Percentiles rank a stretch among this genome's conserved stretches.
Evolutionary conservation across 768 basidiomycete species (phyloP).

Genomic region (Filobasidium wieringae): DNA sequence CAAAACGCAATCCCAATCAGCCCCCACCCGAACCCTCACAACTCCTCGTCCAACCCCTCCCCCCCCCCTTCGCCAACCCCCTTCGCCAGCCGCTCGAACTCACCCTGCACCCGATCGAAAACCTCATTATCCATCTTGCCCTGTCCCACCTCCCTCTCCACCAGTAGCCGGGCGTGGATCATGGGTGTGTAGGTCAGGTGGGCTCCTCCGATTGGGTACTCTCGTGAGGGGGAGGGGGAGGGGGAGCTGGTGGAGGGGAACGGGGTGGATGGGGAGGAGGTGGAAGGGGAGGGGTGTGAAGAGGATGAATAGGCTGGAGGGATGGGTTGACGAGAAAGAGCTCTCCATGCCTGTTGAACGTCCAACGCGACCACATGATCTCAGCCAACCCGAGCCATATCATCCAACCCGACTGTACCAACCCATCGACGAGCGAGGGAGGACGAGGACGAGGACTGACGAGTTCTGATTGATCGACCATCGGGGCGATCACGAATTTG

Average conservation of each 20-base stretch:
- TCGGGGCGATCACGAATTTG: slow-evolving; percentile 84
- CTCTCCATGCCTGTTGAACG: slow-evolving; percentile 71
- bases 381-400: neutral
- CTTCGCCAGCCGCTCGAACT: neutral
- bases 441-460: no score
- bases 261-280: neutral
- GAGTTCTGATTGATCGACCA: slow-evolving; percentile 97
- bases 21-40: no score
- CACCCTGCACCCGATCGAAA: neutral
- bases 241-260: neutral
- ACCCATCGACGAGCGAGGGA: no score
- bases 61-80: slow-evolving; percentile 8
- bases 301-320: slow-evolving; percentile 13
- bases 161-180: slow-evolving; percentile 70
- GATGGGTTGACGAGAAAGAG: slow-evolving; percentile 50
- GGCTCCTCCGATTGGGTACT: slow-evolving; percentile 20
- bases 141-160: slow-evolving; percentile 36
- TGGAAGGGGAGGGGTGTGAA: neutral
- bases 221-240: no score
- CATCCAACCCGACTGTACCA: slow-evolving; percentile 1
- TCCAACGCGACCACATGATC: no score
- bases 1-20: no score
- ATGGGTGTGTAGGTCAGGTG: slow-evolving; percentile 92
- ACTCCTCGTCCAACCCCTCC: no score
- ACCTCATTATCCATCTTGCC: slow-evolving; percentile 50